phyloP scores from a whole-genome alignment of 192 early-diverging fungal species.

The Pecoramyces ruminantium region DNA sequence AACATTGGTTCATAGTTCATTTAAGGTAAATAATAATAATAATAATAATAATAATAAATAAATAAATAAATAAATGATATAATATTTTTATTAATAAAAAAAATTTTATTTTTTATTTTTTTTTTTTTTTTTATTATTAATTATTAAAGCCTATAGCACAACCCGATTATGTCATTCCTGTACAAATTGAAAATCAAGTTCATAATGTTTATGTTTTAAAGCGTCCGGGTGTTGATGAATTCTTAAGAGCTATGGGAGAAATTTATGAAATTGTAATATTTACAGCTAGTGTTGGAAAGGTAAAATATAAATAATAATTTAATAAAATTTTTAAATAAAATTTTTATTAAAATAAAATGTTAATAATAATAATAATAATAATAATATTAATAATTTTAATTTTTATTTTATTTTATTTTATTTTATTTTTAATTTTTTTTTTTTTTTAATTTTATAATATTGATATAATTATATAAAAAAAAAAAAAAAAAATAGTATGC shows the following conservation, averaged over 20 bases:
- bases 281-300: conserved; percentile 84
- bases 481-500: conserved; percentile 53
- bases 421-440: too few relatives aligned
- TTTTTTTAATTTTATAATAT: too few relatives aligned
- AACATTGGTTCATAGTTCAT: conserved; percentile 90
- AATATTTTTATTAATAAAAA: too few relatives aligned
- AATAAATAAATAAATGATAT: too few relatives aligned
- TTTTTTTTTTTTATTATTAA: too few relatives aligned
- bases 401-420: not conserved
- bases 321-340: not conserved
- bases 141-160: conserved; percentile 28
- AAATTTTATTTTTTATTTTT: too few relatives aligned
- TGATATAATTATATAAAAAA: too few relatives aligned
- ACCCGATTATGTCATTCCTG: conserved; percentile 82
- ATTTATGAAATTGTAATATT: conserved; percentile 89
- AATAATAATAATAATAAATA: too few relatives aligned
- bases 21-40: conserved; percentile 31
- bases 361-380: too few relatives aligned
- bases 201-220: conserved; percentile 95
- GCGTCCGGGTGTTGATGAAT: conserved; percentile 87
- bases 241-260: conserved; percentile 67
- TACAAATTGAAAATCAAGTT: conserved; percentile 73
- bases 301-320: conserved; percentile 6
- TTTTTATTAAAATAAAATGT: too few relatives aligned
- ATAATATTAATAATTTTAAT: too few relatives aligned